Base-by-base conservation (phyloP, 1,284 basidiomycete genomes). In the Apiotrichum montevideense region DNA sequence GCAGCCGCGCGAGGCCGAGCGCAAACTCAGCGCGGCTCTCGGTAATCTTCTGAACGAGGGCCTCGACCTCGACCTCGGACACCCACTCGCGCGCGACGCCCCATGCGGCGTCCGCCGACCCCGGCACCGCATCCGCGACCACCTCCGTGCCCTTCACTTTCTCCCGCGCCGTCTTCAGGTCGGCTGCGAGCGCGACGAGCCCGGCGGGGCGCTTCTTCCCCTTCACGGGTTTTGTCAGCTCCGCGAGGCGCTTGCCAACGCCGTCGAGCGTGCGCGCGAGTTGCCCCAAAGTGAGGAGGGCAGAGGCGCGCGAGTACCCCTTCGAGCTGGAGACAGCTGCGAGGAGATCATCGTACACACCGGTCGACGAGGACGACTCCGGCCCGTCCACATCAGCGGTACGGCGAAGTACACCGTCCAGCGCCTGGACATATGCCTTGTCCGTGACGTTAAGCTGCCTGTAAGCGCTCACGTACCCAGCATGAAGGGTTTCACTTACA, bases 181-280 rank as follows among this genome's bases (percentile, higher is more conserved):
- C 52, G 21, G 29, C 42, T 2, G 54, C 40, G 29, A 64, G 46
- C 6, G 55, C 48, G 2, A 50, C 42, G 1, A 63, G 44, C 2
- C 46, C 45, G 7, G 61, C 41, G 3, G 59, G 51, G 37, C 63
- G 62, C 55, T 67, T 69, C 50, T 67, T 67, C 14, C 65, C 65
- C 48, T 67, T 66, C 8, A 47, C 43, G 3, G 62, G 54, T 37
- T 62, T 63, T 6, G 57, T 47, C 11, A 51, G 32, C 35, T 62
- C 58, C 6, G 49, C 45, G 11, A 59, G 33, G n/a, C 59, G 54
- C 35, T 50, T 46, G 21, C 42, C 10, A 3, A 64, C 47, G 8
- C 61, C 39, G 35, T 63, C 63, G 9, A 55, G 33, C 5, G 63
- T 50, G 35, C 56, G 56, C 3, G 44, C 50, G 0, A 58, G 47